Base-by-base conservation (phyloP, 1,284 basidiomycete genomes). In the Chalciporus sp. region DNA sequence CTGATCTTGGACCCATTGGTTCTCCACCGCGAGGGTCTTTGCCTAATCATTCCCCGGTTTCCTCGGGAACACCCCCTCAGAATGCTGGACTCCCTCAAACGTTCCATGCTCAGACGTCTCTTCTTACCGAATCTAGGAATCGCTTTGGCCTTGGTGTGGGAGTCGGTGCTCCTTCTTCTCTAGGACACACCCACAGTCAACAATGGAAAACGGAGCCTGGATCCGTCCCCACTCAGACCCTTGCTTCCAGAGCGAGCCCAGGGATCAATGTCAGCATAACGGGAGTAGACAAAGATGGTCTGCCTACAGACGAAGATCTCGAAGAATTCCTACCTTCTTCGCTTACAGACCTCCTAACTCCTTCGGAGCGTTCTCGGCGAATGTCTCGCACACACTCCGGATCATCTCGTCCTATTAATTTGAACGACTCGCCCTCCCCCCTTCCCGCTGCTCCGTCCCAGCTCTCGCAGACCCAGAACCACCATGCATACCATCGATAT, bases 281-380 rank as follows among this genome's bases (percentile, higher is more conserved):
- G 49, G 67, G 37, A 56, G 47, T 43, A 17, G 52, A 54, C n/a
- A 54, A 42, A 31, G 65, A 79, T 4, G 67, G 75, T n/a, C 79
- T 79, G 0, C 82, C 83, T 0, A 84, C 84, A 26, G 87, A 88
- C 51, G 90, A 87, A 42, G 89, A 93, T 60, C 72, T 92, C 49
- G 94, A 97, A 65, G 93, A 94, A 54, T 89, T 95, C 66, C 70
- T 96, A 27, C 94, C 94, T 0, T 88, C 90, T 50, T 92, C 88
- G 8, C 74, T 96, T 47, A 90, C 85, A n/a, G 93, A 95, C 57
- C 76, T 96, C 16, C 75, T 96, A 42, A 95, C 92, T 0, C 92
- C 92, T 0, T 89, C 88, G 57, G 94, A 96, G 70, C 76, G 81
- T 50, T 87, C 83, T 31, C 77, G 93, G 41, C 76, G 92, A 44